These are phyloP conservation scores for Neonothopanus nambi DNA, from an alignment of 1,284 basidiomycete species.

Conservation along the genomic window DNA sequence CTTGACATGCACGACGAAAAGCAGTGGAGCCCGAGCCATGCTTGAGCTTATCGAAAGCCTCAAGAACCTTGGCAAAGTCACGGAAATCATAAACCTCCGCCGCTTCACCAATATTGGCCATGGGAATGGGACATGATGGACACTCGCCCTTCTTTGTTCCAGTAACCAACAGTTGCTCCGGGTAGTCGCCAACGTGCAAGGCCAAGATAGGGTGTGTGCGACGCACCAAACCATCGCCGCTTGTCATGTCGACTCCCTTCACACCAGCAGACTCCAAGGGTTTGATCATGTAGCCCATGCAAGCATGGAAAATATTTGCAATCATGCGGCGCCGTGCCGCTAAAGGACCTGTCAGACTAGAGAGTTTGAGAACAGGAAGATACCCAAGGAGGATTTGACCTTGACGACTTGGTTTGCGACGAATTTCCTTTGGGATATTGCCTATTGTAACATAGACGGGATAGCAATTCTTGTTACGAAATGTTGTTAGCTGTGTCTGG, in stretches of 20 bases:
- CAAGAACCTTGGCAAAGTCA: background rate
- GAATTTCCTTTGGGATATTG: conserved; percentile 22
- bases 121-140: conserved; percentile 12
- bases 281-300: conserved; percentile 17
- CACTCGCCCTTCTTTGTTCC: conserved; percentile 16
- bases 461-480: conserved; percentile 16
- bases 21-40: background rate
- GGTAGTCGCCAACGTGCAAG: conserved; percentile 22
- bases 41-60: background rate
- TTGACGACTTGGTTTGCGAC: conserved; percentile 17
- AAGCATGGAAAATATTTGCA: conserved; percentile 19
- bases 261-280: conserved; percentile 14
- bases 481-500: conserved; percentile 13
- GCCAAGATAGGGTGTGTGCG: conserved; percentile 12
- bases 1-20: background rate
- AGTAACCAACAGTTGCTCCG: conserved; percentile 22
- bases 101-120: background rate
- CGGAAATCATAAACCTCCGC: background rate
- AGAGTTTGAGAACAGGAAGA: conserved; percentile 19
- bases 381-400: conserved; percentile 26
- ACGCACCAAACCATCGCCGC: conserved; percentile 10
- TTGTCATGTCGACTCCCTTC: conserved; percentile 14
- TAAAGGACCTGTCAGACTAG: conserved; percentile 1
- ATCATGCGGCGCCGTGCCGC: background rate
- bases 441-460: conserved; percentile 28